Conservation (phyloP, 1,284 basidiomycete genomes). For the Rhodotorula sp. region DNA sequence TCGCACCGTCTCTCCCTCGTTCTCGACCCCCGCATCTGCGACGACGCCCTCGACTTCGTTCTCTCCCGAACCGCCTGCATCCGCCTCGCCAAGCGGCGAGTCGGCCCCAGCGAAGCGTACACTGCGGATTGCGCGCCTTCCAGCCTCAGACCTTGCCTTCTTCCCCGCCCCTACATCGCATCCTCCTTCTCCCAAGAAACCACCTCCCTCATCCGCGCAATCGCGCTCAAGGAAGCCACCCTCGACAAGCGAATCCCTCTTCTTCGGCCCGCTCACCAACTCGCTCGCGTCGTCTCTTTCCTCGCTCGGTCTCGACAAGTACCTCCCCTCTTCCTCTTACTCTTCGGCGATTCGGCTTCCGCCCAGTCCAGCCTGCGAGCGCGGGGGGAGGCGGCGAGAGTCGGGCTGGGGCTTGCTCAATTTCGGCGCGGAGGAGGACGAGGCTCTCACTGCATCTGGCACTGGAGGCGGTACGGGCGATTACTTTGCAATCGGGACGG, state of each 20-base stretch:
- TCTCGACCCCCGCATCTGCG: background rate
- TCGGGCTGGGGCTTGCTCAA: slow-evolving; percentile 26
- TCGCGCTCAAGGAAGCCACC: background rate
- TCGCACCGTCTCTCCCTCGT: background rate
- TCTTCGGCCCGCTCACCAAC: slow-evolving; percentile 25
- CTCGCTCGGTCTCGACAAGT: background rate
- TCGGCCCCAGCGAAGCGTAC: slow-evolving; percentile 24
- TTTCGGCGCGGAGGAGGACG: slow-evolving; percentile 35
- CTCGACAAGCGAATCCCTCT: slow-evolving; percentile 3
- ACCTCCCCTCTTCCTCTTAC: slow-evolving; percentile 2
- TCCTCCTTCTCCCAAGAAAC: background rate
- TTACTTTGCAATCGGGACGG: background rate
- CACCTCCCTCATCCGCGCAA: background rate
- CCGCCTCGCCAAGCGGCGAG: background rate
- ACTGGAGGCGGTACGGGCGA: background rate
- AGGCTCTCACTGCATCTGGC: background rate
- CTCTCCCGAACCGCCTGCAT: slow-evolving; percentile 7
- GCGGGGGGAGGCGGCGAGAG: background rate
- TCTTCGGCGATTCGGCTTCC: background rate
- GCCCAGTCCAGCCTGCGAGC: background rate
- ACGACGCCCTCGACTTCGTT: background rate
- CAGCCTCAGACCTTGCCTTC: slow-evolving; percentile 60
- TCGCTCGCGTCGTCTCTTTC: slow-evolving; percentile 9
- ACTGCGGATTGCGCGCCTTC: slow-evolving; percentile 56
- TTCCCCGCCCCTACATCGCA: slow-evolving; percentile 56